Conservation (phyloP, 2,329 filamentous ascomycete species). For the Hymenoscyphus fructigenus region DNA sequence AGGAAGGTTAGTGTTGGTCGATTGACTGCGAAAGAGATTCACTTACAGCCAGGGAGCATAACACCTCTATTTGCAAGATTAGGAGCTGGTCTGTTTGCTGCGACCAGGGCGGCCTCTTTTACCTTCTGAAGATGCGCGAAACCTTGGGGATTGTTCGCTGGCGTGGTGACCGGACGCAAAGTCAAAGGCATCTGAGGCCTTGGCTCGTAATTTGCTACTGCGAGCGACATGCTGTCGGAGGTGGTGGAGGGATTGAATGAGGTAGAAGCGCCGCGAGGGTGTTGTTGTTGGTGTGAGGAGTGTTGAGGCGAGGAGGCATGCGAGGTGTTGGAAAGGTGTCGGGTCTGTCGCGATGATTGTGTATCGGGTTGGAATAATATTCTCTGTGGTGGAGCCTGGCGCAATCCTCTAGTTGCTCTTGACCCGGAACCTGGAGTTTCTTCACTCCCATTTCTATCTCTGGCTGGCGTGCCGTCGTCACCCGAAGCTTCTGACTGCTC, state of each 20-base stretch:
- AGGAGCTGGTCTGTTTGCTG: conserved; percentile 41
- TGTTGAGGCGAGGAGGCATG: conserved; percentile 33
- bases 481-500: conserved; percentile 59
- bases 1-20: conserved; percentile 18
- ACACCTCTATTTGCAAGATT: conserved; percentile 46
- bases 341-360: conserved; percentile 60
- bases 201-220: conserved; percentile 70
- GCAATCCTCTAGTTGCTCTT: conserved; percentile 62
- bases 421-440: conserved; percentile 53
- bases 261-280: conserved; percentile 39
- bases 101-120: conserved; percentile 38
- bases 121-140: conserved; percentile 60
- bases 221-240: conserved; percentile 55
- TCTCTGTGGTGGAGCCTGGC: conserved; percentile 81
- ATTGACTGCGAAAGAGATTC: conserved; percentile 16
- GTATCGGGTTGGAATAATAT: conserved; percentile 84
- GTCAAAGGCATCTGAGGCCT: conserved; percentile 60
- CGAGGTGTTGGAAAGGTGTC: conserved; percentile 47
- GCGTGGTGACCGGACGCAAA: conserved; percentile 72
- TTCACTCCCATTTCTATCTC: conserved; percentile 49
- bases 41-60: conserved; percentile 64
- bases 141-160: conserved; percentile 68
- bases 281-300: conserved; percentile 27
- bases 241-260: conserved; percentile 54
- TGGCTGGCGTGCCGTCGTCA: conserved; percentile 58